Evolutionary conservation across 2,329 filamentous ascomycete species (phyloP).

Genomic region (Xylaria sp.): DNA sequence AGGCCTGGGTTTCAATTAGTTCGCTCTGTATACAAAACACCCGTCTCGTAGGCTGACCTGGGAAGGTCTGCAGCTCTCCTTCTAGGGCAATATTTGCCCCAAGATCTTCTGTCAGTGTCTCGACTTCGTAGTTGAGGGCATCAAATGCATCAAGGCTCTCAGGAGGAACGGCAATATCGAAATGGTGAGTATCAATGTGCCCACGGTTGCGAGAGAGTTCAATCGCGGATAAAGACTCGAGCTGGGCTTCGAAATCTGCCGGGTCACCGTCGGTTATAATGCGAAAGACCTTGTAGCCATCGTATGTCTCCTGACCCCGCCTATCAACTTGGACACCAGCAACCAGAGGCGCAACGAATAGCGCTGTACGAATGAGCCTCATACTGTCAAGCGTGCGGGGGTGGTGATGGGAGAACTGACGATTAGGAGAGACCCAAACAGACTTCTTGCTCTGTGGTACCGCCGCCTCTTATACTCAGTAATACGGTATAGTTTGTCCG

Average conservation of each 20-base stretch:
- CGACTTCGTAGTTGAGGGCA: slow-evolving; percentile 45
- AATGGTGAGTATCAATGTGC: slow-evolving; percentile 40
- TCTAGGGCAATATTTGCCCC: slow-evolving; percentile 50
- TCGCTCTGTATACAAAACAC: background rate
- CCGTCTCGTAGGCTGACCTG: slow-evolving; percentile 34
- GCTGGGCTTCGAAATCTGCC: slow-evolving; percentile 43
- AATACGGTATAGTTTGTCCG: background rate
- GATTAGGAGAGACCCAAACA: background rate
- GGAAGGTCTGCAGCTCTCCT: slow-evolving; percentile 46
- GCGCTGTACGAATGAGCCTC: slow-evolving; percentile 30
- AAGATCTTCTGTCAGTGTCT: slow-evolving; percentile 48
- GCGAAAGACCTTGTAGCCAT: slow-evolving; percentile 52
- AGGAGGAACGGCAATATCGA: slow-evolving; percentile 51
- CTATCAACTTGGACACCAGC: slow-evolving; percentile 38
- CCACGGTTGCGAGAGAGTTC: slow-evolving; percentile 47
- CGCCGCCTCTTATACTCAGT: slow-evolving; percentile 24
- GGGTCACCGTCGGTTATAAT: slow-evolving; percentile 43
- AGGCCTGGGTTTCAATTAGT: slow-evolving; percentile 33
- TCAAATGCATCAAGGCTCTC: slow-evolving; percentile 48
- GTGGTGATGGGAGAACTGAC: slow-evolving; percentile 3
- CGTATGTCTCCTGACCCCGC: slow-evolving; percentile 46
- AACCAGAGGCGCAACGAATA: slow-evolving; percentile 30
- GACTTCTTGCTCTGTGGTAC: background rate
- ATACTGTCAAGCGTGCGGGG: slow-evolving; percentile 20
- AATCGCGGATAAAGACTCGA: slow-evolving; percentile 45